Evolutionary conservation across 352 stramenopile species (phyloP).

Genomic region (Globisporangium polare): DNA sequence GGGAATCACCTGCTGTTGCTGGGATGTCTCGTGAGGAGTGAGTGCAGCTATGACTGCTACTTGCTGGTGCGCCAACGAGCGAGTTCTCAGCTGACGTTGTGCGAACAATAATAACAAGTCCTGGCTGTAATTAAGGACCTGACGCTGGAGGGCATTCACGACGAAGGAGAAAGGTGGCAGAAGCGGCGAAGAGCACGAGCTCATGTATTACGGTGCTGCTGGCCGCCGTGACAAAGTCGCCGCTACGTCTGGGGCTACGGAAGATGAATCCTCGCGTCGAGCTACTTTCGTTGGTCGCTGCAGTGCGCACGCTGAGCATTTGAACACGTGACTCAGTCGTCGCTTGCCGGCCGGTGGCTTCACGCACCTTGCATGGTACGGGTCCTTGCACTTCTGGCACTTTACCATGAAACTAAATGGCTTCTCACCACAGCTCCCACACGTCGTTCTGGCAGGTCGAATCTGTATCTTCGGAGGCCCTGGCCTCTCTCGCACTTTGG

Average conservation of each 20-base stretch:
- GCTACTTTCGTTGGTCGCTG: slow-evolving; percentile 26
- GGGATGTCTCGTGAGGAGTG: not conserved
- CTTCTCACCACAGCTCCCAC: slow-evolving; percentile 25
- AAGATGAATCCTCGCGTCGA: not conserved
- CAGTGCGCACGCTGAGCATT: slow-evolving; percentile 23
- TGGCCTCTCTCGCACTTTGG: not conserved
- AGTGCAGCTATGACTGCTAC: no score
- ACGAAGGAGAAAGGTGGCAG: not conserved
- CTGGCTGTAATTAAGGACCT: no score
- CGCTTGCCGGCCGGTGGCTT: slow-evolving; percentile 25
- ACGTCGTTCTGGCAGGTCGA: slow-evolving; percentile 1
- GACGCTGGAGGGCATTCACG: not conserved
- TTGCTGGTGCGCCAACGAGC: no score
- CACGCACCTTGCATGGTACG: slow-evolving; percentile 41
- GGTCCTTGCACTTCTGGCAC: slow-evolving; percentile 48
- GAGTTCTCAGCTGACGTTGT: no score
- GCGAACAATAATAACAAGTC: no score
- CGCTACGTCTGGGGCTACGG: slow-evolving; percentile 1
- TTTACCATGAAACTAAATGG: slow-evolving; percentile 55
- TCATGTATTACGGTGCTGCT: not conserved
- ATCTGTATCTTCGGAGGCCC: not conserved
- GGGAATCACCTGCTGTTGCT: not conserved
- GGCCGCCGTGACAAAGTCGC: not conserved
- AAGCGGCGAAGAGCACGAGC: no score
- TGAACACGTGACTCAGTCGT: slow-evolving; percentile 24